Conservation (phyloP, 1,284 basidiomycete species). For the Xanthoconium separans region DNA sequence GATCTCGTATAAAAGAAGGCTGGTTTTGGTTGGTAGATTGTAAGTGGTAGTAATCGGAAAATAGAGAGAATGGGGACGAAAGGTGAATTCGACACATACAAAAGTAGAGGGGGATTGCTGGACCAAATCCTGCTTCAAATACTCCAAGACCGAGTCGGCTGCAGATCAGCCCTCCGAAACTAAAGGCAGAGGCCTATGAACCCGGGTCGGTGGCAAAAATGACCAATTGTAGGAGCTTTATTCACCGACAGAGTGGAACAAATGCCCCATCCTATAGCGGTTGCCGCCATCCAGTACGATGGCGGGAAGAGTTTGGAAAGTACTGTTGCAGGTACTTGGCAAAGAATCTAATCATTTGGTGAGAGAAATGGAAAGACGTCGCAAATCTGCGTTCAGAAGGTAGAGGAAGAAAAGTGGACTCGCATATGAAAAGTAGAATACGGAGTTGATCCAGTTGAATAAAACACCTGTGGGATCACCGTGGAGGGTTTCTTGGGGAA, state of each 20-base stretch:
- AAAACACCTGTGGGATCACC: conserved; percentile 64
- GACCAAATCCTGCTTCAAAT: conserved; percentile 75
- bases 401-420: conserved; percentile 20
- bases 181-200: conserved; percentile 55
- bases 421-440: conserved; percentile 76
- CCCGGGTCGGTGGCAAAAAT: not conserved
- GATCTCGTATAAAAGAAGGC: conserved; percentile 73
- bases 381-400: not conserved
- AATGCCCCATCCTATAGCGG: conserved; percentile 70
- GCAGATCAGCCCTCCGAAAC: conserved; percentile 56
- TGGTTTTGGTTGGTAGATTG: conserved; percentile 24
- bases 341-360: conserved; percentile 51
- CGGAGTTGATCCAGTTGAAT: conserved; percentile 73
- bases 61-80: not conserved
- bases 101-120: conserved; percentile 72
- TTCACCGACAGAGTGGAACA: conserved; percentile 67
- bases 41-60: not conserved
- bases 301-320: conserved; percentile 67
- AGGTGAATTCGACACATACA: conserved; percentile 42
- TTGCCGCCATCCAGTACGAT: conserved; percentile 60
- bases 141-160: conserved; percentile 62
- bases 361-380: not conserved
- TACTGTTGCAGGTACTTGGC: conserved; percentile 66
- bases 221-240: not conserved
- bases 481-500: conserved; percentile 59